Conservation (phyloP, 1,139 yeast genomes). For the Candida smagusa region DNA sequence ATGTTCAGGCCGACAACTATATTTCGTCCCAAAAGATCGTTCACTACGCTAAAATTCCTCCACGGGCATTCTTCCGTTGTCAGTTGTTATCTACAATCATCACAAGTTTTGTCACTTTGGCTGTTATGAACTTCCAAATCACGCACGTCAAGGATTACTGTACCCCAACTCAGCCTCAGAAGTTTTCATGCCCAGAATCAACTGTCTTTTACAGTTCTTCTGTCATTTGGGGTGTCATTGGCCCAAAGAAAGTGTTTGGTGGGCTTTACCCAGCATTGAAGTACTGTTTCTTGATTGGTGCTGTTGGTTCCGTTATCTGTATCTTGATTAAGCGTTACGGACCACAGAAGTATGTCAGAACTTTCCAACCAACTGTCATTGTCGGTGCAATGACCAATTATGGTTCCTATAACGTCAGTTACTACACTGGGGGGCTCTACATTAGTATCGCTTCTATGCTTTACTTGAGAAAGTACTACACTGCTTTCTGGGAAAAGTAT, state of each 20-base stretch:
- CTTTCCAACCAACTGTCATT: conserved; percentile 18
- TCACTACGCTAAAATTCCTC: conserved; percentile 34
- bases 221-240: conserved; percentile 36
- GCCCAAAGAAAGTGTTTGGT: conserved; percentile 31
- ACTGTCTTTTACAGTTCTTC: conserved; percentile 31
- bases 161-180: conserved; percentile 23
- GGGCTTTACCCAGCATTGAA: conserved; percentile 32
- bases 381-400: conserved; percentile 14
- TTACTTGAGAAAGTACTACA: conserved; percentile 13
- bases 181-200: conserved; percentile 33
- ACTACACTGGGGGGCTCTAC: conserved; percentile 15
- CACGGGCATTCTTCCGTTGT: conserved; percentile 31
- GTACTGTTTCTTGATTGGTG: conserved; percentile 34
- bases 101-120: conserved; percentile 22
- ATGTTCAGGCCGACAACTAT: conserved; percentile 35
- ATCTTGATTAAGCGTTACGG: conserved; percentile 22
- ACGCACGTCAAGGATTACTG: conserved; percentile 25
- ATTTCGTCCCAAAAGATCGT: conserved; percentile 35
- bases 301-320: conserved; percentile 25
- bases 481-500: conserved; percentile 19
- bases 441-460: conserved; percentile 15
- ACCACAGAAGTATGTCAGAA: conserved; percentile 10
- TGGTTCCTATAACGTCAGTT: conserved; percentile 16
- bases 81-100: conserved; percentile 30
- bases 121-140: conserved; percentile 29